Evolutionary conservation across 2,329 filamentous ascomycete genomes (phyloP).

Genomic region (Cytospora chrysosperma): DNA sequence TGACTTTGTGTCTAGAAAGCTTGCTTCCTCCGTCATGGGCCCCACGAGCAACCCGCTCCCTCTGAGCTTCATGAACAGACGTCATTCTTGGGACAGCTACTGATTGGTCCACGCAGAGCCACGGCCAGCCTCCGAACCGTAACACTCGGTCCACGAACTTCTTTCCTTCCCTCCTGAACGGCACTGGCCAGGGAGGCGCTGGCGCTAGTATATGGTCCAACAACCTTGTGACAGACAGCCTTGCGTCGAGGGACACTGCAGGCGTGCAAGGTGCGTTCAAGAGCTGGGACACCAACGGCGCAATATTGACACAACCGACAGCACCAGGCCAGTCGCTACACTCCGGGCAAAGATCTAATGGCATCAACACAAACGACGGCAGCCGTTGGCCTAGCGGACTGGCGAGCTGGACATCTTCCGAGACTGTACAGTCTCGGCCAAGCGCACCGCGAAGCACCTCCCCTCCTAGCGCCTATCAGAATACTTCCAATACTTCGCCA

Average conservation of each 20-base stretch:
- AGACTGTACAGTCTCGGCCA: constrained; percentile 17
- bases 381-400: constrained; percentile 17
- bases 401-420: constrained; percentile 20
- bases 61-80: not conserved
- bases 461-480: constrained; percentile 17
- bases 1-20: not conserved
- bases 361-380: constrained; percentile 15
- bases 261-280: constrained; percentile 17
- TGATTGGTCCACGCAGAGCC: constrained; percentile 15
- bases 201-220: constrained; percentile 20
- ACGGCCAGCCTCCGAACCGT: constrained; percentile 20
- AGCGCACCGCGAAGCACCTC: constrained; percentile 22
- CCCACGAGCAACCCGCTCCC: not conserved
- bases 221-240: constrained; percentile 7
- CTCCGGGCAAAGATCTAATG: constrained; percentile 17
- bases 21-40: not conserved
- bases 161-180: constrained; percentile 11
- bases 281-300: not conserved
- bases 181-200: constrained; percentile 6
- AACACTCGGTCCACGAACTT: constrained; percentile 12
- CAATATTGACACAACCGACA: constrained; percentile 13
- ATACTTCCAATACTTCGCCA: constrained; percentile 18
- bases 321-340: constrained; percentile 14
- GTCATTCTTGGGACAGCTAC: constrained; percentile 1
- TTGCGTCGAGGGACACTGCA: constrained; percentile 17